Evolutionary conservation across 257 asterid species (phyloP).

Genomic region (Cruciata laevipes): DNA sequence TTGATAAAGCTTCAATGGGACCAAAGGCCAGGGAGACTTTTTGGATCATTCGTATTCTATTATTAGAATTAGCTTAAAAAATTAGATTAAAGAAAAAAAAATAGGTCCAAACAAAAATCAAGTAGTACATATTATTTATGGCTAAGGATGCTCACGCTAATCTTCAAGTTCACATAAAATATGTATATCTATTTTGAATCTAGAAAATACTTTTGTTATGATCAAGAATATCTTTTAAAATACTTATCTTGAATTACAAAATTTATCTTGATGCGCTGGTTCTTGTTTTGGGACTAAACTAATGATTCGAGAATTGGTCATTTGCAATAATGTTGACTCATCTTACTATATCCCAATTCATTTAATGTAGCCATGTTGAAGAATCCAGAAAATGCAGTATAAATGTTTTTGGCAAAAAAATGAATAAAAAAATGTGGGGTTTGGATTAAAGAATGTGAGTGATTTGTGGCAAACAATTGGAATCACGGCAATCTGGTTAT

Average conservation of each 20-base stretch:
- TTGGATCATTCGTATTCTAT: slow-evolving; percentile 8
- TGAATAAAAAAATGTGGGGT: not conserved
- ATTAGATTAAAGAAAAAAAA: slow-evolving; percentile 5
- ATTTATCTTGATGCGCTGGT: too few relatives aligned
- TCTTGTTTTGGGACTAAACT: too few relatives aligned
- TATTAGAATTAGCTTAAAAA: not conserved
- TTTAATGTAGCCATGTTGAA: not conserved
- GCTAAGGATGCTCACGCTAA: not conserved
- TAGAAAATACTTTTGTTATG: not conserved
- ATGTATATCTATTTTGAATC: not conserved
- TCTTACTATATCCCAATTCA: not conserved
- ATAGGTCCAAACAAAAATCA: not conserved
- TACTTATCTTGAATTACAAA: too few relatives aligned
- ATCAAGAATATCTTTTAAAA: too few relatives aligned
- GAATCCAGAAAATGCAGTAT: not conserved
- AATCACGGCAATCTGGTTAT: not conserved
- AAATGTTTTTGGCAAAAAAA: not conserved
- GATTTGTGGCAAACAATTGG: not conserved
- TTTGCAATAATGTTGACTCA: too few relatives aligned
- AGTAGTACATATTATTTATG: not conserved
- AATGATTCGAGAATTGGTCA: too few relatives aligned
- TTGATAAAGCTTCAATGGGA: not conserved
- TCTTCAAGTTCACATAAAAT: not conserved
- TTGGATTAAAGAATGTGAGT: slow-evolving; percentile 1
- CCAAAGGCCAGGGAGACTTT: not conserved